Conservation (phyloP, 805 yeast species). For the Dipodascus geniculatus region DNA sequence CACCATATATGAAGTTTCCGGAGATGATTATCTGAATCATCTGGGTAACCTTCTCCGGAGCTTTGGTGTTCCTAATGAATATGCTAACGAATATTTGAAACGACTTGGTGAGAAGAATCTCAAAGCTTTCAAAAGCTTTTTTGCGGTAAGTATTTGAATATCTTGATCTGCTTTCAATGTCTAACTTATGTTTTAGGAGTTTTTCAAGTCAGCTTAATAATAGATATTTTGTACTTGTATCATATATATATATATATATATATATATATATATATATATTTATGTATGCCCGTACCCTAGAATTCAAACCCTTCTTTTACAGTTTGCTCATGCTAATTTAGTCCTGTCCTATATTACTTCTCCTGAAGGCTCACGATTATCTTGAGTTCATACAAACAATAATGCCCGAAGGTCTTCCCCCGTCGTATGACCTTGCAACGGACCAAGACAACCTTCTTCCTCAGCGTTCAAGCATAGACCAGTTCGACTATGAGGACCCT, state of each 20-base stretch:
- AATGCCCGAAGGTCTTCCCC: neutral
- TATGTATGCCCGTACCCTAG: conserved; percentile 1
- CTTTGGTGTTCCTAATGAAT: conserved; percentile 45
- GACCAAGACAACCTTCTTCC: conserved; percentile 9
- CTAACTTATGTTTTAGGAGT: conserved; percentile 1
- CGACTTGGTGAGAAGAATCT: conserved; percentile 43
- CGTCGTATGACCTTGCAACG: conserved; percentile 1
- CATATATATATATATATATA: too few species aligned
- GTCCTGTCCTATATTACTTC: neutral
- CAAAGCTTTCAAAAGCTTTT: conserved; percentile 62
- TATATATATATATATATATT: neutral
- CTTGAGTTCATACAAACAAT: neutral
- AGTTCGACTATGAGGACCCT: neutral
- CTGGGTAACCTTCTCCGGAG: conserved; percentile 39
- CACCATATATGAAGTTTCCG: conserved; percentile 41
- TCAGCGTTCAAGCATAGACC: conserved; percentile 6
- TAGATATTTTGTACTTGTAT: neutral
- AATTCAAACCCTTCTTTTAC: neutral
- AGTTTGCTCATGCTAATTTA: neutral
- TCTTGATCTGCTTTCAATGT: neutral
- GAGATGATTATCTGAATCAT: conserved; percentile 38
- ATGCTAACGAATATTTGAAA: conserved; percentile 50
- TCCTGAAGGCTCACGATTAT: neutral
- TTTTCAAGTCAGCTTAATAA: neutral
- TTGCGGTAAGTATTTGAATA: conserved; percentile 25